Percentiles rank a stretch among this genome's conserved stretches.
These are phyloP conservation scores for Sideroxylon spinosum DNA, from an alignment of 179 eudicot species.

Conservation along the genomic window DNA sequence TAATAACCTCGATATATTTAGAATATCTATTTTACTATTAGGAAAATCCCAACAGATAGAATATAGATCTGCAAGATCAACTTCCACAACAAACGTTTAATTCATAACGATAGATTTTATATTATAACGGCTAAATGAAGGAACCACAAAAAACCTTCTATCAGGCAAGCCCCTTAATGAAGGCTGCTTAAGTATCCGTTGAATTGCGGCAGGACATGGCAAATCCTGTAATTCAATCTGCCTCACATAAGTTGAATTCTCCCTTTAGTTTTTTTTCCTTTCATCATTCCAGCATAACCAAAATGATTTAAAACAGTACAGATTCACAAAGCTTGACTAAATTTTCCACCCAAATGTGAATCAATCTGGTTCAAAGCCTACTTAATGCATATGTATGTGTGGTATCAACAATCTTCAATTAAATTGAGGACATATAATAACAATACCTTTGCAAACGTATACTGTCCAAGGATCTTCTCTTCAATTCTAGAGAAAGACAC, in stretches of 20 bases:
- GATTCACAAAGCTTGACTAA: not conserved
- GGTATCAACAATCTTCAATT: slow-evolving; percentile 4
- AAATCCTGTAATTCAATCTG: not conserved
- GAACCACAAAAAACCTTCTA: not conserved
- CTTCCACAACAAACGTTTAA: no score
- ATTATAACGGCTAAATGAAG: not conserved
- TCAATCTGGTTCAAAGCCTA: not conserved
- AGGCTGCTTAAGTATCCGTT: not conserved
- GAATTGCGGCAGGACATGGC: not conserved
- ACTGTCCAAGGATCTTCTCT: slow-evolving; percentile 86
- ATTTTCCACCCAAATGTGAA: not conserved
- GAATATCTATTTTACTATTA: no score
- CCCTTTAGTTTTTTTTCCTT: not conserved
- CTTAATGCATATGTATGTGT: not conserved
- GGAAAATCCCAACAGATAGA: no score
- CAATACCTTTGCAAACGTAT: slow-evolving; percentile 85
- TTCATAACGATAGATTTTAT: not conserved
- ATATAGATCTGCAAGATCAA: no score
- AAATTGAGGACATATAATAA: not conserved
- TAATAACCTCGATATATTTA: not conserved
- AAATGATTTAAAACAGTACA: not conserved
- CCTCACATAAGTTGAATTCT: not conserved
- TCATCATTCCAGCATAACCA: not conserved
- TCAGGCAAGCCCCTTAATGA: not conserved
- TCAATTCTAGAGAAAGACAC: slow-evolving; percentile 79